A percentile compares a stretch with the other conserved stretches of the same genome.
Evolutionary conservation across 176 grass and related monocot genomes (phyloP).

Genomic region (Phoenix roebelenii): DNA sequence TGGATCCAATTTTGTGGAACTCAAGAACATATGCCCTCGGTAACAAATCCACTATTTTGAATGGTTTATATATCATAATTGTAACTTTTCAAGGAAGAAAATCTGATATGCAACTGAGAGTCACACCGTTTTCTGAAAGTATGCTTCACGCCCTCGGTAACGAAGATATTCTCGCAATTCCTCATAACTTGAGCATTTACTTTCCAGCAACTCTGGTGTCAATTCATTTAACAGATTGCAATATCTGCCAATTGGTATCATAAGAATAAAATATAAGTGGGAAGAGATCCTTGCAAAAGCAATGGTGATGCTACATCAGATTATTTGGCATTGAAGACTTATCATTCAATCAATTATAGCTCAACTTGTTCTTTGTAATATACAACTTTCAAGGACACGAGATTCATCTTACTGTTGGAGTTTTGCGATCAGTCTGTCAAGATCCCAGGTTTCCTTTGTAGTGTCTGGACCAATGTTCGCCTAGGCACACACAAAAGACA

Average conservation of each 20-base stretch:
- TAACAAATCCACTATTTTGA: no score
- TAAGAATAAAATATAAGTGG: not conserved
- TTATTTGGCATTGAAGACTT: no score
- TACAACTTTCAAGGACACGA: no score
- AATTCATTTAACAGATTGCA: constrained; percentile 86
- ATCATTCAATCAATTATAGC: no score
- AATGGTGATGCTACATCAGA: no score
- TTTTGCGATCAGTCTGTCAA: constrained; percentile 80
- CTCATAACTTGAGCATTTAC: constrained; percentile 67
- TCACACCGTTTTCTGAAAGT: constrained; percentile 80
- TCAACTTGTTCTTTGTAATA: no score
- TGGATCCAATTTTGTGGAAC: no score
- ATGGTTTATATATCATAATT: no score
- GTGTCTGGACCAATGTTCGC: constrained; percentile 81
- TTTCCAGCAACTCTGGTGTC: constrained; percentile 57
- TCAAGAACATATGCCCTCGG: no score
- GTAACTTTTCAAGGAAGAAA: not conserved
- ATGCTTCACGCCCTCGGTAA: constrained; percentile 80
- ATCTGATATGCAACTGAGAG: not conserved
- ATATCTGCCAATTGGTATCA: constrained; percentile 41
- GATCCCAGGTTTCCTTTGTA: constrained; percentile 74
- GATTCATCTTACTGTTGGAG: constrained; percentile 80
- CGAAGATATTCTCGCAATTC: constrained; percentile 70
- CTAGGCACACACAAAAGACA: constrained; percentile 25
- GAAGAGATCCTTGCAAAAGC: no score